These are phyloP conservation scores for Cutaneotrichosporon cavernicola DNA, from an alignment of 1,284 basidiomycete species.

Conservation along the genomic window DNA sequence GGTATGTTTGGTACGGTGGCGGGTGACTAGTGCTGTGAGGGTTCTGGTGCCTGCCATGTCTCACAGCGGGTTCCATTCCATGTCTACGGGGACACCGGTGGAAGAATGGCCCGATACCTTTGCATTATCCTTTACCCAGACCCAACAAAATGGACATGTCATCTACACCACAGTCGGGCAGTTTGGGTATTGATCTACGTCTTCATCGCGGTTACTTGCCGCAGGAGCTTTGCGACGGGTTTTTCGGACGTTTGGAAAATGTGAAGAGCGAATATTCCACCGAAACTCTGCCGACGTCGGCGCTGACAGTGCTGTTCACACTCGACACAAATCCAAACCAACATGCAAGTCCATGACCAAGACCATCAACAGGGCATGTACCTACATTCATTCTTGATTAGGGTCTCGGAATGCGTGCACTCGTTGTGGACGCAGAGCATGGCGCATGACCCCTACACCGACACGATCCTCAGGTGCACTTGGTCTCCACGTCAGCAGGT, in stretches of 20 bases:
- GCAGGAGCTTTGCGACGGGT: not conserved
- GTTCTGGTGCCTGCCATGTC: not conserved
- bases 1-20: no score
- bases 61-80: not conserved
- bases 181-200: not conserved
- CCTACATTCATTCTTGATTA: no score
- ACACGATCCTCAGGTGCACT: no score
- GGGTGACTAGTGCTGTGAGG: not conserved
- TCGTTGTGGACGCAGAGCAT: no score
- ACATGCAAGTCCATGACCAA: no score
- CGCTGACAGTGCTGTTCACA: not conserved
- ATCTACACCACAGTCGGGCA: no score
- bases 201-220: not conserved
- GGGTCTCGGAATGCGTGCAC: no score
- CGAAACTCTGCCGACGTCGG: not conserved
- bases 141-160: not conserved
- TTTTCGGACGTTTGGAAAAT: not conserved
- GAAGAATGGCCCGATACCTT: not conserved
- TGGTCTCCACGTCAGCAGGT: no score
- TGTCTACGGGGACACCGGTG: not conserved
- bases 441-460: no score
- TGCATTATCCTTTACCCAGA: not conserved
- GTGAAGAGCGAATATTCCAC: not conserved
- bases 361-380: no score
- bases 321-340: not conserved